Evolutionary conservation across 495 filamentous ascomycete species (phyloP).

Genomic region (Penicillium verhagenii): DNA sequence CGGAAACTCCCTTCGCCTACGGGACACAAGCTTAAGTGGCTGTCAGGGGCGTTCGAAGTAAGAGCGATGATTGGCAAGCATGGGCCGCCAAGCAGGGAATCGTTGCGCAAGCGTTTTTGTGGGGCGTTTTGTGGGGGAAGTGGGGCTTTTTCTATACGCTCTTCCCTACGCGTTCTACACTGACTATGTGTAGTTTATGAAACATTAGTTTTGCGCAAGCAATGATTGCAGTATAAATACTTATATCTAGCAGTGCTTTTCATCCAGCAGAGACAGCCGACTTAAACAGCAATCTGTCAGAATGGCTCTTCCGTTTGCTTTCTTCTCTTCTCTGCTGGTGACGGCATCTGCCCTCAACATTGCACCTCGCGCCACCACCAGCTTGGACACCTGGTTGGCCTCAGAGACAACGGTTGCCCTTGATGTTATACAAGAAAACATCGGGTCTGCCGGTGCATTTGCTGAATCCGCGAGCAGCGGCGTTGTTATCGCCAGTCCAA

Average conservation of each 20-base stretch:
- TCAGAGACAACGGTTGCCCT: slow-evolving; percentile 51
- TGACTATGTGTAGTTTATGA: too few relatives aligned
- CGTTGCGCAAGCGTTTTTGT: background rate
- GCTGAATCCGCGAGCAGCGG: slow-evolving; percentile 48
- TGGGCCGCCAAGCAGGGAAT: background rate
- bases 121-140: background rate
- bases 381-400: slow-evolving; percentile 51
- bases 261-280: background rate
- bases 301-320: background rate
- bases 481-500: slow-evolving; percentile 63
- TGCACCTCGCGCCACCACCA: background rate
- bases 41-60: background rate
- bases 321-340: background rate
- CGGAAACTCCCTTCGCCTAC: background rate
- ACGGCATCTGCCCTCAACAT: background rate
- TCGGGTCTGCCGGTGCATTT: slow-evolving; percentile 52
- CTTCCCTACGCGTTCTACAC: too few relatives aligned
- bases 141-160: too few relatives aligned
- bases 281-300: background rate
- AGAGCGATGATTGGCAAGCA: background rate
- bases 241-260: background rate
- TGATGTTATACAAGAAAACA: slow-evolving; percentile 56
- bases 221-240: background rate
- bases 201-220: background rate
- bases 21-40: background rate